Percentiles rank a stretch among this genome's conserved stretches.
Evolutionary conservation across 2,329 filamentous ascomycete genomes (phyloP).

Genomic region (Zalaria obscura): DNA sequence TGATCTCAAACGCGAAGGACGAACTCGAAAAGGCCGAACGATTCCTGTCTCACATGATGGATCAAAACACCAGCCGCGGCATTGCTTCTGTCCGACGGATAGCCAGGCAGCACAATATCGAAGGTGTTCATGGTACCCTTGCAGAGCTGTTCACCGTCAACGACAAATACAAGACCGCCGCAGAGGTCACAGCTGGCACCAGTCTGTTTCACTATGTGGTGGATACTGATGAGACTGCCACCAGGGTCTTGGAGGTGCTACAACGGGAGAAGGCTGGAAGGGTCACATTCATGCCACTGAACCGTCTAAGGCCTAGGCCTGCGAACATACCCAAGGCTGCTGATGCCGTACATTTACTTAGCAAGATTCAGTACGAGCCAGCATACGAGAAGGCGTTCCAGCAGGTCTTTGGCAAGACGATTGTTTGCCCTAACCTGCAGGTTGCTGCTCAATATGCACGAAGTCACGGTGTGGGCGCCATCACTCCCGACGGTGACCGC

Average conservation of each 20-base stretch:
- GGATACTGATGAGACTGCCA: conserved; percentile 78
- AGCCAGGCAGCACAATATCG: conserved; percentile 63
- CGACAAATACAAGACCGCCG: conserved; percentile 73
- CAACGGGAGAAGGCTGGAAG: conserved; percentile 69
- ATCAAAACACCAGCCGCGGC: conserved; percentile 73
- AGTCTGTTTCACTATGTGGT: conserved; percentile 95
- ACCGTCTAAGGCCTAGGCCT: conserved; percentile 57
- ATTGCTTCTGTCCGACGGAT: conserved; percentile 75
- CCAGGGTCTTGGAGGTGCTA: conserved; percentile 63
- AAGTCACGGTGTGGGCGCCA: conserved; percentile 81
- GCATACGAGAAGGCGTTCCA: conserved; percentile 75
- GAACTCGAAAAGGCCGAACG: conserved; percentile 68
- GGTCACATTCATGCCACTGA: conserved; percentile 89
- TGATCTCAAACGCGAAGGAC: conserved; percentile 59
- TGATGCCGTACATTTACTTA: conserved; percentile 76
- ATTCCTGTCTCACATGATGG: conserved; percentile 71
- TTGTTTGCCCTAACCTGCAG: conserved; percentile 81
- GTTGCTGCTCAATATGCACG: conserved; percentile 83
- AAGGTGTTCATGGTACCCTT: conserved; percentile 81
- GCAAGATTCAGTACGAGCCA: conserved; percentile 67
- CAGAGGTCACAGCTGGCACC: conserved; percentile 83
- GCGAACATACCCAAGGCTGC: conserved; percentile 67
- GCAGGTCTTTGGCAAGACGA: conserved; percentile 89
- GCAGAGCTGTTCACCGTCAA: conserved; percentile 83
- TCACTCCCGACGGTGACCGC: conserved; percentile 87